Base-by-base conservation (phyloP, 768 basidiomycete genomes). In the Tulasnella sp. region DNA sequence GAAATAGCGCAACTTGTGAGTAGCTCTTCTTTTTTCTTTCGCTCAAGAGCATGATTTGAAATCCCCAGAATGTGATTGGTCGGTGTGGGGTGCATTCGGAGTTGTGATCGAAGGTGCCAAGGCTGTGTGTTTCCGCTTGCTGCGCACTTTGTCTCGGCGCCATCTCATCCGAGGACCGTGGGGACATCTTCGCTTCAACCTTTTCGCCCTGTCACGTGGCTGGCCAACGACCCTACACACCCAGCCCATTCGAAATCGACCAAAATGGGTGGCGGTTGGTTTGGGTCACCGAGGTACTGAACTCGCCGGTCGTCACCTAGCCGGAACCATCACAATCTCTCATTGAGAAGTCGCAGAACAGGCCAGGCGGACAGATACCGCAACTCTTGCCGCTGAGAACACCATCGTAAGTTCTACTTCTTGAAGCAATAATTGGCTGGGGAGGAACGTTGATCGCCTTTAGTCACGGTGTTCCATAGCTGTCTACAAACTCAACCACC, bases 301-400 rank as follows among this genome's bases (percentile, higher is more conserved):
- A 77, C 31, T 80, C 84, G 9, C 85, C 84, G 0, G 91, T 94
- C 80, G 91, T 94, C 41, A 90, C 91, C 88, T 94, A 93, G 93
- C 86, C 89, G 91, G 91, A 16, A 85, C 87, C 34, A 86, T 93
- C 81, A 93, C 92, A 18, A 85, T 94, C 31, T 93, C 92, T 12
- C 93, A 94, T 83, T 89, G 93, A 28, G 86, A 84, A 42, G 91
- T 93, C 0, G 82, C 88, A 1, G 83, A 83, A 8, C 87, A 92
- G 81, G 86, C 87, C 4, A 89, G 90, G 90, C 93, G 93, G 7
- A 89, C 86, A 18, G 86, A 91, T 80, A 81, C 86, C 0, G 92
- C 92, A 31, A 87, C 88, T 1, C 80, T 89, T 11, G 84, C 85
- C 1, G 81, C 85, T 20, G 80, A 84, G 44, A 85, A 87, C 46